phyloP scores from a whole-genome alignment of 768 basidiomycete species.

The Crucibulum laeve region DNA sequence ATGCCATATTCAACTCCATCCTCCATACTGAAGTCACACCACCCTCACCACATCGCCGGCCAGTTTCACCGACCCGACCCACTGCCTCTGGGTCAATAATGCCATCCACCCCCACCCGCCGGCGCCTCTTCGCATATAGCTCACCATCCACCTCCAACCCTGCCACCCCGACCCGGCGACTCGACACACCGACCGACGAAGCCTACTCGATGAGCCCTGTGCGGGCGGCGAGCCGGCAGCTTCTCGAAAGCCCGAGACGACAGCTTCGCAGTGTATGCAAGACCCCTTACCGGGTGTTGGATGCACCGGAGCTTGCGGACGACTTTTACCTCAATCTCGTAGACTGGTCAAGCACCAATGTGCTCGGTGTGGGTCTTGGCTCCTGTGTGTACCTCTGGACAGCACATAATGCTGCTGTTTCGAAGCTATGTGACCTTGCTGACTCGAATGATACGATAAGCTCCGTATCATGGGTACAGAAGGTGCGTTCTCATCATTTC shows the following conservation, averaged over 20 bases:
- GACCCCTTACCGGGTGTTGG: constrained; percentile 94
- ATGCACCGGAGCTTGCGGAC: constrained; percentile 95
- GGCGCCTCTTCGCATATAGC: constrained; percentile 66
- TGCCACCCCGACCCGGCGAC: constrained; percentile 48
- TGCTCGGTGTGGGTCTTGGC: constrained; percentile 90
- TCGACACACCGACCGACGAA: constrained; percentile 84
- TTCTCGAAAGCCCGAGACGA: constrained; percentile 82
- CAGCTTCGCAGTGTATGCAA: constrained; percentile 82
- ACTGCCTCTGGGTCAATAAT: constrained; percentile 26
- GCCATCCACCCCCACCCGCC: constrained; percentile 48
- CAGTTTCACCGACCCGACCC: constrained; percentile 58
- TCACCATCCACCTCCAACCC: constrained; percentile 60
- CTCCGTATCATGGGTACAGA: constrained; percentile 92
- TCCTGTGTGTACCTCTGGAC: constrained; percentile 96
- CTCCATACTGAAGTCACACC: constrained; percentile 78
- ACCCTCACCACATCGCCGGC: constrained; percentile 54
- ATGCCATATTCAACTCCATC: constrained; percentile 74
- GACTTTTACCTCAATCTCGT: constrained; percentile 99
- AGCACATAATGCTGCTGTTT: constrained; percentile 88
- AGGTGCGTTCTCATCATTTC: constrained; percentile 18
- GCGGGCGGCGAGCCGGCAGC: constrained; percentile 71
- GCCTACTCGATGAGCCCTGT: constrained; percentile 91
- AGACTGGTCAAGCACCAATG: constrained; percentile 95
- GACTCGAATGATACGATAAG: constrained; percentile 72
- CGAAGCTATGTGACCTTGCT: constrained; percentile 82